A percentile compares a stretch with the other conserved stretches of the same genome.
These are phyloP conservation scores for Ichthyophthirius multifiliis DNA, from an alignment of 169 alveolate genomes.

Conservation along the genomic window DNA sequence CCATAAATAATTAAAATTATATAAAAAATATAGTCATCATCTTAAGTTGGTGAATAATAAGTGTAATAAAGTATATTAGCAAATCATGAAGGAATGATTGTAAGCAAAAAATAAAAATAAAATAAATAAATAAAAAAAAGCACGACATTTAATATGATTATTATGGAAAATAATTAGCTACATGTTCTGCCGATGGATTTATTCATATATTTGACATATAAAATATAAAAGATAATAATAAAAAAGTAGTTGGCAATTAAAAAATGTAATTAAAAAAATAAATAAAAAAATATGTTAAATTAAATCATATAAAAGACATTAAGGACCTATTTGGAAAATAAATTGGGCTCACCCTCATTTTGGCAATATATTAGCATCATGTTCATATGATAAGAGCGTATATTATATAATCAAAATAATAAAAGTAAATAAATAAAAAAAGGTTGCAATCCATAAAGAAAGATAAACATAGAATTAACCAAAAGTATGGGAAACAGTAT, in stretches of 20 bases:
- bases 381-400: constrained; percentile 87
- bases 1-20: too few relatives aligned
- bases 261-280: too few relatives aligned
- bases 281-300: too few relatives aligned
- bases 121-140: too few relatives aligned
- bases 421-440: neutral
- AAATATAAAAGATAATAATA: too few relatives aligned
- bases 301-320: too few relatives aligned
- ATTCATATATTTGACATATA: constrained; percentile 76
- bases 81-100: constrained; percentile 43
- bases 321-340: constrained; percentile 89
- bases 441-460: neutral
- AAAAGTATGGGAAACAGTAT: neutral
- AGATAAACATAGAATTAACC: neutral
- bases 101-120: too few relatives aligned
- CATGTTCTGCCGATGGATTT: constrained; percentile 86
- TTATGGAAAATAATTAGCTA: constrained; percentile 87
- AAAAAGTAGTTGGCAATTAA: too few relatives aligned
- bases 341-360: constrained; percentile 92
- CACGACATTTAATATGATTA: constrained; percentile 84
- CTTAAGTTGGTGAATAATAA: too few relatives aligned
- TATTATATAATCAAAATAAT: too few relatives aligned
- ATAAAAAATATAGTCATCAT: too few relatives aligned
- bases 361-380: constrained; percentile 85
- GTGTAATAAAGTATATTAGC: too few relatives aligned